Evolutionary conservation across 768 basidiomycete species (phyloP).

Genomic region (Tricholoma sp.): DNA sequence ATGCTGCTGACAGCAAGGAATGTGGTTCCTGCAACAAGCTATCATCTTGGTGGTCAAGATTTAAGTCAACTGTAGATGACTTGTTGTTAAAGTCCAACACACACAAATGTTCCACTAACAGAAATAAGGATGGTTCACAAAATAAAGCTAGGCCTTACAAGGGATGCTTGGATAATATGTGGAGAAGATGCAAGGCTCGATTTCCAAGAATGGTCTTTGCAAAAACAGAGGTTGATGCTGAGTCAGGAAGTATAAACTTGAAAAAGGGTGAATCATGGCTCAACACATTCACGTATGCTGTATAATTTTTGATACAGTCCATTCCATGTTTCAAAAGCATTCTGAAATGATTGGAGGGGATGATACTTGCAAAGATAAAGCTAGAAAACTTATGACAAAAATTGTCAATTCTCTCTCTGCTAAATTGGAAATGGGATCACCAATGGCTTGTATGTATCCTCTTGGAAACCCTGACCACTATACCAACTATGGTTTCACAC

Average conservation of each 20-base stretch:
- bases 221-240: not conserved
- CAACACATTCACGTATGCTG: not conserved
- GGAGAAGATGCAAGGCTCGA: not conserved
- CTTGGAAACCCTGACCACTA: slow-evolving; percentile 16
- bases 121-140: not conserved
- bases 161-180: not conserved
- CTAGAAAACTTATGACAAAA: slow-evolving; percentile 12
- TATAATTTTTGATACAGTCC: slow-evolving; percentile 18
- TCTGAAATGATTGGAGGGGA: slow-evolving; percentile 2
- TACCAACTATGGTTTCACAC: slow-evolving; percentile 22
- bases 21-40: not conserved
- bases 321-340: slow-evolving; percentile 11
- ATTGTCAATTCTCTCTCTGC: slow-evolving; percentile 23
- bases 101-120: not conserved
- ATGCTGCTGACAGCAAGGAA: too few species aligned
- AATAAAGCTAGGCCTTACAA: not conserved
- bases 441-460: slow-evolving; percentile 18
- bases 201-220: not conserved
- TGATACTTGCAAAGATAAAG: slow-evolving; percentile 3
- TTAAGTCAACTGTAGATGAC: not conserved
- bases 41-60: not conserved
- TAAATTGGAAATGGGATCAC: slow-evolving; percentile 21
- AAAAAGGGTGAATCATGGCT: not conserved
- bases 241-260: not conserved
- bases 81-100: not conserved